Evolutionary conservation across 2,329 filamentous ascomycete genomes (phyloP), one percentile per base, ranked within the genome.

Genomic region (Alternaria angustiovoidea): DNA sequence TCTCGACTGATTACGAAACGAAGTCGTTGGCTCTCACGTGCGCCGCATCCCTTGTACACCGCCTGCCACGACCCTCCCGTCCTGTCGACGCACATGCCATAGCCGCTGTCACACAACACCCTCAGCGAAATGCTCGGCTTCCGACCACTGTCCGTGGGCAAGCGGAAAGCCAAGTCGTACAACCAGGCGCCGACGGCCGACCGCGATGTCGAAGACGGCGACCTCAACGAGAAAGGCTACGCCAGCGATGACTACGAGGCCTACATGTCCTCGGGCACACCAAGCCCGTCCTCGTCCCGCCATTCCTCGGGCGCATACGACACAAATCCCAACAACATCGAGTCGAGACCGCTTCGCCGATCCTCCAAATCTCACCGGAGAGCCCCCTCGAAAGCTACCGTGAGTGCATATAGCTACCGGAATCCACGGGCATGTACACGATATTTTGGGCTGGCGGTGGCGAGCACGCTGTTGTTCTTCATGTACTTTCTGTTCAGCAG

Each of bases 401-500:
- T 76, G 7, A 75, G 72, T 62, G 73, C 75, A 51, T 77, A 78
- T 63, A 75, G 85, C 53, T 91, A 91, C 70, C 84, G 88, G 32
- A 79, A 94, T 42, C 91, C 91, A 7, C 88, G 89, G 72, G 90
- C 85, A 63, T 87, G 95, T 59, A 88, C 92, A 57, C 86, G 93
- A 69, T 96, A 91, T 75, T 87, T 97, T 56, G 93, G 92, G 65
- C 82, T 94, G 49, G 86, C 85, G 4, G 82, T 96, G 54, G 86
- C 91, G 47, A 84, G 86, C 2, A 86, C 87, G 1, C 85, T 97
- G 14, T 66, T 95, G 5, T 74, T 96, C 43, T 92, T 97, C 80
- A 90, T 97, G 57, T 80, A 92, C 57, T 88, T 86, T 57, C 83
- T 97, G 36, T 86, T 92, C 52, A 87, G 91, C 28, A 89, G 91